phyloP scores from a whole-genome alignment of 176 grass and related monocot genomes.

The Saccharum spontaneum region DNA sequence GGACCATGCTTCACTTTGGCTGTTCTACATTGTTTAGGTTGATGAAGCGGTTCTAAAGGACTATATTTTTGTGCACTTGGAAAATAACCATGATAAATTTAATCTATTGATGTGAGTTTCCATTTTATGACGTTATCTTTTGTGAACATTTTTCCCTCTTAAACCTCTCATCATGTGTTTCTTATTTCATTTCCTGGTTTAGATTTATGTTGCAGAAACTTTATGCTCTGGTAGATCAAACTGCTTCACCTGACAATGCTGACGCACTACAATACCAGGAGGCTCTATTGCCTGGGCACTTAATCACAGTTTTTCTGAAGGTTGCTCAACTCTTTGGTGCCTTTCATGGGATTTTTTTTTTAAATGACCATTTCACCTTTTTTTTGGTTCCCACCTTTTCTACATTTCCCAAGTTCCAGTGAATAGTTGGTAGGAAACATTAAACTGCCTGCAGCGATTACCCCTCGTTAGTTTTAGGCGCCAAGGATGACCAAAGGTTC shows the following conservation, averaged over 20 bases:
- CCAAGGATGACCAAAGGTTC: not conserved
- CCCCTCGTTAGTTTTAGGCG: not conserved
- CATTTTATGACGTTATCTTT: constrained; percentile 25
- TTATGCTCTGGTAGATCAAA: constrained; percentile 92
- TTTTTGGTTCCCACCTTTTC: not conserved
- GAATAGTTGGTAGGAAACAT: not conserved
- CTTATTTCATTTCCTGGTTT: constrained; percentile 33
- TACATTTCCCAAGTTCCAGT: not conserved
- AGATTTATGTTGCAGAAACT: constrained; percentile 99
- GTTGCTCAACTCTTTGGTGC: constrained; percentile 36
- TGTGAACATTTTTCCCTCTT: constrained; percentile 15
- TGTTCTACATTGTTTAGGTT: constrained; percentile 61
- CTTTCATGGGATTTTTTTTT: not conserved
- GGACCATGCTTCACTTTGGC: constrained; percentile 26
- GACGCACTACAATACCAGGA: constrained; percentile 97
- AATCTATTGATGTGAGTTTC: constrained; percentile 82
- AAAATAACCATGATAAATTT: constrained; percentile 82
- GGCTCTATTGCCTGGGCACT: constrained; percentile 83
- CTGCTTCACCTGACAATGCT: constrained; percentile 82
- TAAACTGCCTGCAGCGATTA: not conserved
- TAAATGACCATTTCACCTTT: constrained; percentile 18
- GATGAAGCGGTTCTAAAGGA: constrained; percentile 88
- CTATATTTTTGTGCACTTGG: constrained; percentile 81
- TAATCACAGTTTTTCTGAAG: constrained; percentile 91
- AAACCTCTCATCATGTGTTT: constrained; percentile 19